phyloP scores from a whole-genome alignment of 441 rosid species.

The Euphorbia schlechtendalii region DNA sequence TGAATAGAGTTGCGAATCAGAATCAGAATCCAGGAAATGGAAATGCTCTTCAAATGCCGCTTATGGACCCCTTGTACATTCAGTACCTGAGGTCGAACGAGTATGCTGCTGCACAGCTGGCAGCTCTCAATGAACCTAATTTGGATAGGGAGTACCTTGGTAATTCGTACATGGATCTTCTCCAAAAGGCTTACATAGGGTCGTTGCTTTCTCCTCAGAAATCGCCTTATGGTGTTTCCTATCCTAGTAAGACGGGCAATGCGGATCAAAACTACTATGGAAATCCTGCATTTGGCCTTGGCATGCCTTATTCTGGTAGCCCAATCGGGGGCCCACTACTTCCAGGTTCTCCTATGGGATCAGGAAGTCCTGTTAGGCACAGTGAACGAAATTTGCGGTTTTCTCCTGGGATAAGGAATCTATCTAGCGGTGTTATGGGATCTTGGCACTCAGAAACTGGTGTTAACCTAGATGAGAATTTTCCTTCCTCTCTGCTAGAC shows the following conservation, averaged over 20 bases:
- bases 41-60: conserved; percentile 37
- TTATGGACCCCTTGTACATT: conserved; percentile 41
- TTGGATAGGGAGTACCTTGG: conserved; percentile 38
- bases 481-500: conserved; percentile 50
- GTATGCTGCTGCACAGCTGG: conserved; percentile 42
- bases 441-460: conserved; percentile 50
- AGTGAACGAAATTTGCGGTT: conserved; percentile 40
- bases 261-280: conserved; percentile 42
- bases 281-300: conserved; percentile 44
- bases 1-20: conserved; percentile 41
- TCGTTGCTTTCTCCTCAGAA: conserved; percentile 43
- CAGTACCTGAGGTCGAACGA: conserved; percentile 48
- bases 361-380: conserved; percentile 48
- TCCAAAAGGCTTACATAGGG: conserved; percentile 56
- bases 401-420: conserved; percentile 45
- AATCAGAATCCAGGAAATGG: no score
- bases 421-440: conserved; percentile 46
- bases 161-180: conserved; percentile 49
- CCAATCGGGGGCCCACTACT: conserved; percentile 36
- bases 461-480: conserved; percentile 42
- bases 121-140: conserved; percentile 34
- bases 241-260: conserved; percentile 39
- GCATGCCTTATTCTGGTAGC: conserved; percentile 52
- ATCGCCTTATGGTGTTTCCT: conserved; percentile 43
- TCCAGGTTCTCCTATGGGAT: conserved; percentile 46